phyloP scores from a whole-genome alignment of 2,329 filamentous ascomycete species.

The Trichoderma oligosporum region DNA sequence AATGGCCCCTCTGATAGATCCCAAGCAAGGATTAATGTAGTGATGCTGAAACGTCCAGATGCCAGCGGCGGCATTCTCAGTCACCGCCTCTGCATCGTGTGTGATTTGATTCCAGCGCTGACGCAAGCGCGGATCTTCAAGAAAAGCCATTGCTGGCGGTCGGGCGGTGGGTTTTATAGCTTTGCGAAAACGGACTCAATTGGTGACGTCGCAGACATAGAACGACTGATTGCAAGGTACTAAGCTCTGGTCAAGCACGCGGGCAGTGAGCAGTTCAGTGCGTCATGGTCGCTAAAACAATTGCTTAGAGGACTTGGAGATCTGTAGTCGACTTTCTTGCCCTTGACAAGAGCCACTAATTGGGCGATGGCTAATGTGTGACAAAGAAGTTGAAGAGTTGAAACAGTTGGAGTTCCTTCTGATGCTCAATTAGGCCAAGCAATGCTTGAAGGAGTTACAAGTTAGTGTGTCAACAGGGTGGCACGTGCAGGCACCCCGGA shows the following conservation, averaged over 20 bases:
- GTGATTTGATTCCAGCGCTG: slow-evolving; percentile 92
- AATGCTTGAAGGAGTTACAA: slow-evolving; percentile 4
- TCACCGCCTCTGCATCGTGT: slow-evolving; percentile 84
- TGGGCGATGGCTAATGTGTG: not conserved
- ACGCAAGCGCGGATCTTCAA: slow-evolving; percentile 81
- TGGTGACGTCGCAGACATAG: slow-evolving; percentile 19
- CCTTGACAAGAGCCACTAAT: not conserved
- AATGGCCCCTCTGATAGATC: slow-evolving; percentile 61
- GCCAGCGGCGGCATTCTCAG: slow-evolving; percentile 84
- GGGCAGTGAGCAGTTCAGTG: not conserved
- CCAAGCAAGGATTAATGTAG: slow-evolving; percentile 79
- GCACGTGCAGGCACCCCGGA: slow-evolving; percentile 12
- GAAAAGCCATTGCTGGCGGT: slow-evolving; percentile 50
- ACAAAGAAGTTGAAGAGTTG: slow-evolving; percentile 4
- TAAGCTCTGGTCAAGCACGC: not conserved
- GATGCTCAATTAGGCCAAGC: slow-evolving; percentile 5
- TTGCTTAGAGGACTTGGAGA: not conserved
- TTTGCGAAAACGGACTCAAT: not conserved
- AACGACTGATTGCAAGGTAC: not conserved
- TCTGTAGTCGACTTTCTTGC: not conserved
- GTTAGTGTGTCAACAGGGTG: not conserved
- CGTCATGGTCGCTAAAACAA: slow-evolving; percentile 1
- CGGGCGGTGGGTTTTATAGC: slow-evolving; percentile 17
- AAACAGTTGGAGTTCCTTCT: not conserved
- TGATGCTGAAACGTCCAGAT: slow-evolving; percentile 85